Evolutionary conservation across 2,329 filamentous ascomycete genomes (phyloP).

Genomic region (Claviceps cyperi): DNA sequence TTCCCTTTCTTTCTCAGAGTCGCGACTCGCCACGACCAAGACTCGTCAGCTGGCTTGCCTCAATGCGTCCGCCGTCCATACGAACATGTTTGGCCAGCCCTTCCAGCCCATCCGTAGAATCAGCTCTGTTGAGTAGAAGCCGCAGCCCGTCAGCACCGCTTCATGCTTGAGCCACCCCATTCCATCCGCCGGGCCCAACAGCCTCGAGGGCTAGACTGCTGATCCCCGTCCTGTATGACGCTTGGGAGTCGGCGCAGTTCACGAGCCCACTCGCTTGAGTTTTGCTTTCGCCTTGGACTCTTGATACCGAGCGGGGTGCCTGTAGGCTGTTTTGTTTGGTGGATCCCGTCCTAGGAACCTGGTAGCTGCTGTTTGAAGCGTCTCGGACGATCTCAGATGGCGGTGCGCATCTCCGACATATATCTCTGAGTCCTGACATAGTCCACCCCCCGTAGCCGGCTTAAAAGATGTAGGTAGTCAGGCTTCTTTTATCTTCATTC

Average conservation of each 20-base stretch:
- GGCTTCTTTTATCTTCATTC: not conserved
- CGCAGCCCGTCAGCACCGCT: too few species aligned
- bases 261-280: not conserved
- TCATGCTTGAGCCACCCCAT: too few species aligned
- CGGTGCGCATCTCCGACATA: not conserved
- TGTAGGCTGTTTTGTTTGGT: not conserved
- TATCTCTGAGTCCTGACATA: not conserved
- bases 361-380: not conserved
- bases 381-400: not conserved
- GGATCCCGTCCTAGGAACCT: not conserved
- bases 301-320: too few species aligned
- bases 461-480: not conserved
- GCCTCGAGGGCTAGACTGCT: too few species aligned
- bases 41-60: too few species aligned
- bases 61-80: too few species aligned
- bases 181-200: too few species aligned
- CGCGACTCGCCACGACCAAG: too few species aligned
- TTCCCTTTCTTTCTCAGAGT: not conserved
- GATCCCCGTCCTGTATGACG: constrained; percentile 1
- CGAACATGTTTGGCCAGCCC: too few species aligned
- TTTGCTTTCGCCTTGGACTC: not conserved
- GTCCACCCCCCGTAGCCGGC: not conserved
- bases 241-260: too few species aligned
- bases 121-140: too few species aligned
- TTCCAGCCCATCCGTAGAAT: too few species aligned